Conservation (phyloP, 75 land plant species). For the Pinus taeda region DNA sequence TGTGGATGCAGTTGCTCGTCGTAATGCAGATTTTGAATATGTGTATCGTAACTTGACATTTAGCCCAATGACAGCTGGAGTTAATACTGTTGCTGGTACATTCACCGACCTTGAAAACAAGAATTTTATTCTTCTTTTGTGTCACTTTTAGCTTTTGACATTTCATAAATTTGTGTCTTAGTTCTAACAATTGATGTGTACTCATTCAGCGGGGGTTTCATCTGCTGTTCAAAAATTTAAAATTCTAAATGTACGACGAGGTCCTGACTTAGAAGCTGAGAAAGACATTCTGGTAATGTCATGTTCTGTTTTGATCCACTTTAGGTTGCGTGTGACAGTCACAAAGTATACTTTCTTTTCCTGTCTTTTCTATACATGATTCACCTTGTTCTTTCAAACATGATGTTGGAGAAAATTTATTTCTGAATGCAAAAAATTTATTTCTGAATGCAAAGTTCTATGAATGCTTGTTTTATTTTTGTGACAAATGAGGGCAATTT, state of each 20-base stretch:
- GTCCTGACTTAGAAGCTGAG: conserved; percentile 2
- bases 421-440: neutral
- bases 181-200: conserved; percentile 17
- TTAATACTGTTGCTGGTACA: conserved; percentile 52
- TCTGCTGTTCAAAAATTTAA: conserved; percentile 55
- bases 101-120: conserved; percentile 4
- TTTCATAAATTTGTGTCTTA: conserved; percentile 12
- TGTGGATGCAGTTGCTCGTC: conserved; percentile 72
- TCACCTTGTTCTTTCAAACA: neutral
- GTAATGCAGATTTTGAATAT: conserved; percentile 94
- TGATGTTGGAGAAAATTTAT: neutral
- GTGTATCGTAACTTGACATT: conserved; percentile 75
- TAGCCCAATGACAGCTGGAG: conserved; percentile 37
- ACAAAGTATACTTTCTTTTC: neutral
- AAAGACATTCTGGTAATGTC: neutral
- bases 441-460: neutral
- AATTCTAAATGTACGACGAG: conserved; percentile 36
- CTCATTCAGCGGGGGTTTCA: conserved; percentile 60
- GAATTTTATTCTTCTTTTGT: conserved; percentile 13
- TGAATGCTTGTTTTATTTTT: neutral
- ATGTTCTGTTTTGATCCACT: neutral
- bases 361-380: neutral
- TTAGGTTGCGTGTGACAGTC: neutral
- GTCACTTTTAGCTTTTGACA: conserved; percentile 13
- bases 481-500: neutral